These are phyloP conservation scores for Dujonia santamariae DNA, from an alignment of 1,139 yeast species.

Conservation along the genomic window DNA sequence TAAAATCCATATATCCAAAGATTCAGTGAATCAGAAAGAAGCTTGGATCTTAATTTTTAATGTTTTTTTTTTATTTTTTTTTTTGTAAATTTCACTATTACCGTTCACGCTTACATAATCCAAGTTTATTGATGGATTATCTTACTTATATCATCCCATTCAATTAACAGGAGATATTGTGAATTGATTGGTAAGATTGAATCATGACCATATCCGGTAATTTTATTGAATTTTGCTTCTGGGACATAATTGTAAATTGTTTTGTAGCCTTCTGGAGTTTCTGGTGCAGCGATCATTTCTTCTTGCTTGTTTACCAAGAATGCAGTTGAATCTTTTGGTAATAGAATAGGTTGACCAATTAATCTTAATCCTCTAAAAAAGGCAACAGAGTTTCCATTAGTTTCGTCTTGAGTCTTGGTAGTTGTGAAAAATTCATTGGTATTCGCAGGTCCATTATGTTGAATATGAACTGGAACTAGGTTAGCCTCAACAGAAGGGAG, in stretches of 20 bases:
- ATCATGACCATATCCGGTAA: slow-evolving; percentile 41
- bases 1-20: slow-evolving; percentile 2
- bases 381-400: slow-evolving; percentile 19
- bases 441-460: slow-evolving; percentile 37
- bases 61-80: not conserved
- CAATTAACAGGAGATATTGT: slow-evolving; percentile 33
- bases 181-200: slow-evolving; percentile 25
- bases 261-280: slow-evolving; percentile 16
- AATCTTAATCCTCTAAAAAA: slow-evolving; percentile 41
- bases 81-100: slow-evolving; percentile 3
- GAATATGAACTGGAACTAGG: slow-evolving; percentile 39
- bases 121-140: slow-evolving; percentile 23
- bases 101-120: slow-evolving; percentile 2
- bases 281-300: slow-evolving; percentile 18
- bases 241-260: slow-evolving; percentile 28
- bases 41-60: not conserved
- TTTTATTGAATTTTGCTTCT: slow-evolving; percentile 27
- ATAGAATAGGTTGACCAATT: slow-evolving; percentile 25
- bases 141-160: slow-evolving; percentile 31
- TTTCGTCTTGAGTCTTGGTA: slow-evolving; percentile 22
- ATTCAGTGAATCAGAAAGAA: not conserved
- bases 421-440: slow-evolving; percentile 36
- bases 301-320: slow-evolving; percentile 31
- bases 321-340: slow-evolving; percentile 23
- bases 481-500: slow-evolving; percentile 19